Conservation (phyloP, 805 yeast species). For the Saccharomycopsis lassenensis region DNA sequence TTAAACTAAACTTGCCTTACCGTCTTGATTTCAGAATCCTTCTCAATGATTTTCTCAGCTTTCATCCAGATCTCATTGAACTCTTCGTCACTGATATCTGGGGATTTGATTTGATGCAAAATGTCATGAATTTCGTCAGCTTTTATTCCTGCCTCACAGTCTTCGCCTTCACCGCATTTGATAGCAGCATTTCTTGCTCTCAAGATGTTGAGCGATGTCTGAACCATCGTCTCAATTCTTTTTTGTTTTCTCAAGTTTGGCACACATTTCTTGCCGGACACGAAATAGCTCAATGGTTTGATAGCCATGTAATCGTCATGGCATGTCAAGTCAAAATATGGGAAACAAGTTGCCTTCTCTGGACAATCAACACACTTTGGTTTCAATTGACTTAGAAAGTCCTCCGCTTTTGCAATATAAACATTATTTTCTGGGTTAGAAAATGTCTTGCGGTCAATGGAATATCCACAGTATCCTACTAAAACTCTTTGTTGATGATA, state of each 20-base stretch:
- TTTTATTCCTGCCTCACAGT: slow-evolving; percentile 41
- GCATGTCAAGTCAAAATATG: slow-evolving; percentile 51
- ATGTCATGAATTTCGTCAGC: slow-evolving; percentile 41
- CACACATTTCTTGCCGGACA: slow-evolving; percentile 56
- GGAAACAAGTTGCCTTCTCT: slow-evolving; percentile 63
- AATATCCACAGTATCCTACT: slow-evolving; percentile 69
- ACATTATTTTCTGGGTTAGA: slow-evolving; percentile 23
- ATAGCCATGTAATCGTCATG: slow-evolving; percentile 48
- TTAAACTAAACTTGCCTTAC: slow-evolving; percentile 59
- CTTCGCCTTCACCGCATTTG: slow-evolving; percentile 44
- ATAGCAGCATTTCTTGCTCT: slow-evolving; percentile 57
- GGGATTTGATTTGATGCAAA: slow-evolving; percentile 29
- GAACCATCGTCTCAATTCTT: slow-evolving; percentile 51
- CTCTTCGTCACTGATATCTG: slow-evolving; percentile 44
- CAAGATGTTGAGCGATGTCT: slow-evolving; percentile 54
- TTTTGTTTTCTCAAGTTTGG: slow-evolving; percentile 66
- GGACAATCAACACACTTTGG: slow-evolving; percentile 78
- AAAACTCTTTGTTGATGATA: slow-evolving; percentile 51
- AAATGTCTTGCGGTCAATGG: slow-evolving; percentile 35
- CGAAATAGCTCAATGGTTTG: slow-evolving; percentile 36
- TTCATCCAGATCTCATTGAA: slow-evolving; percentile 67
- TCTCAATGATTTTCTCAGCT: slow-evolving; percentile 48
- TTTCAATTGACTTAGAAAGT: slow-evolving; percentile 33
- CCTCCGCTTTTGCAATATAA: slow-evolving; percentile 30
- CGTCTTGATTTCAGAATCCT: slow-evolving; percentile 51